Percentiles rank a stretch among this genome's conserved stretches.
These are phyloP conservation scores for Orbilia blumenaviensis DNA, from an alignment of 2,329 filamentous ascomycete species.

Conservation along the genomic window DNA sequence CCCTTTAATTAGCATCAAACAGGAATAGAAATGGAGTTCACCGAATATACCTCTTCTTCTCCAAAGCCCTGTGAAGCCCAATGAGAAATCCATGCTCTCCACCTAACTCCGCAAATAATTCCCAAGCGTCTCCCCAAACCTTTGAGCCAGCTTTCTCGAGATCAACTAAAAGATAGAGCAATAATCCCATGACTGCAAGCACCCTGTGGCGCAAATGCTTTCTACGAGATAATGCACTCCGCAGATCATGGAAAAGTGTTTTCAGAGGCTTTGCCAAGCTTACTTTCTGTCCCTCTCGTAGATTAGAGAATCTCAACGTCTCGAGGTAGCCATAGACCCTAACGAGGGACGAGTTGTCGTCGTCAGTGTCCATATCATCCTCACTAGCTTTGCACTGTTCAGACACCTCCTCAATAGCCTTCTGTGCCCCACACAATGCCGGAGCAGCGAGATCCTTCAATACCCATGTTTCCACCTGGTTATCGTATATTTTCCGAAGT, in stretches of 20 bases:
- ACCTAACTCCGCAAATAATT: slow-evolving; percentile 16
- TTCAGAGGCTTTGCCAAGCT: background rate
- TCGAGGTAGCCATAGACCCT: slow-evolving; percentile 37
- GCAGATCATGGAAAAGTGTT: background rate
- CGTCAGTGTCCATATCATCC: slow-evolving; percentile 34
- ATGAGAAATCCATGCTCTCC: slow-evolving; percentile 14
- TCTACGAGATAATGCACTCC: background rate
- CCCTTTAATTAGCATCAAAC: background rate
- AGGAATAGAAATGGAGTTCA: background rate
- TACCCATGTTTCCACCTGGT: slow-evolving; percentile 24
- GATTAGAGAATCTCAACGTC: slow-evolving; percentile 2
- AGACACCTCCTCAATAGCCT: background rate
- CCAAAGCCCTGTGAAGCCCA: slow-evolving; percentile 21
- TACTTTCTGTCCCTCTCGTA: background rate
- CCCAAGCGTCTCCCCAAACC: slow-evolving; percentile 23
- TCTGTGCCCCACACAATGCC: background rate
- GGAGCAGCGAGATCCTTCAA: slow-evolving; percentile 13
- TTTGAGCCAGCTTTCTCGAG: background rate
- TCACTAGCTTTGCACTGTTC: background rate
- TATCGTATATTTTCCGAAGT: slow-evolving; percentile 20
- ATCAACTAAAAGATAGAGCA: slow-evolving; percentile 20
- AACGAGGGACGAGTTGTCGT: slow-evolving; percentile 4
- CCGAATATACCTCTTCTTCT: slow-evolving; percentile 28
- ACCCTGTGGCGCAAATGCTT: background rate
- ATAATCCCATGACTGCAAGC: slow-evolving; percentile 14